phyloP scores from a whole-genome alignment of 2,329 filamentous ascomycete species.

The Colletotrichum liaoningense region DNA sequence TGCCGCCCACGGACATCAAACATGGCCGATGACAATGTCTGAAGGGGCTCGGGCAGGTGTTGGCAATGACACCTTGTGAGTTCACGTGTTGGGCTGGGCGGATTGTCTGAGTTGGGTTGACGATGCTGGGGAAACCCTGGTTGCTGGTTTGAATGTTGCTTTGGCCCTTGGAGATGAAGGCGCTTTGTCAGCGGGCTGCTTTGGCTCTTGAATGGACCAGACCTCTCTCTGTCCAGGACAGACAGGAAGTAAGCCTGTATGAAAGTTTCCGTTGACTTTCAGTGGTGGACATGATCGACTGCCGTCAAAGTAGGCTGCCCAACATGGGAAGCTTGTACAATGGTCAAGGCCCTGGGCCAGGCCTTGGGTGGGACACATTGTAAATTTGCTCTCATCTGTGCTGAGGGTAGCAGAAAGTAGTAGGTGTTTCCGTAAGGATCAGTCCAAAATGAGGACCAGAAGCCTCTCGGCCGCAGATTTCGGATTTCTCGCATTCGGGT shows the following conservation, averaged over 20 bases:
- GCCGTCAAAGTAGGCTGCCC: not conserved
- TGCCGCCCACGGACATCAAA: not conserved
- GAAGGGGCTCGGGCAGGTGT: conserved; percentile 17
- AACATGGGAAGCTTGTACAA: not conserved
- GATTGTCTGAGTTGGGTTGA: conserved; percentile 20
- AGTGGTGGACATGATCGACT: not conserved
- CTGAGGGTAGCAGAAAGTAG: not conserved
- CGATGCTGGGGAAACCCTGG: conserved; percentile 22
- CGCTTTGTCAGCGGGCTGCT: conserved; percentile 26
- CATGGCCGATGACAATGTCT: conserved; percentile 17
- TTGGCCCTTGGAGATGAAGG: not conserved
- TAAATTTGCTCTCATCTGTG: not conserved
- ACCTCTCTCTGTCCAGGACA: not conserved
- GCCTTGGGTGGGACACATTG: not conserved
- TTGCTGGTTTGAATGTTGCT: not conserved
- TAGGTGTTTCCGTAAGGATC: not conserved
- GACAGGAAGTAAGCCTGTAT: not conserved
- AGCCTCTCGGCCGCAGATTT: conserved; percentile 13
- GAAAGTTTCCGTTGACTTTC: not conserved
- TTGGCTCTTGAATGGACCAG: not conserved
- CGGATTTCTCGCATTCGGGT: conserved; percentile 1
- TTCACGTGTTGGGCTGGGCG: conserved; percentile 27
- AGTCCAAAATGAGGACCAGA: not conserved
- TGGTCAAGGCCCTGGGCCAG: not conserved
- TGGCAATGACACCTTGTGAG: conserved; percentile 26